A percentile compares a stretch with the other conserved stretches of the same genome.
Evolutionary conservation across 345 rosid genomes (phyloP).

Genomic region (Boechera retrofracta): DNA sequence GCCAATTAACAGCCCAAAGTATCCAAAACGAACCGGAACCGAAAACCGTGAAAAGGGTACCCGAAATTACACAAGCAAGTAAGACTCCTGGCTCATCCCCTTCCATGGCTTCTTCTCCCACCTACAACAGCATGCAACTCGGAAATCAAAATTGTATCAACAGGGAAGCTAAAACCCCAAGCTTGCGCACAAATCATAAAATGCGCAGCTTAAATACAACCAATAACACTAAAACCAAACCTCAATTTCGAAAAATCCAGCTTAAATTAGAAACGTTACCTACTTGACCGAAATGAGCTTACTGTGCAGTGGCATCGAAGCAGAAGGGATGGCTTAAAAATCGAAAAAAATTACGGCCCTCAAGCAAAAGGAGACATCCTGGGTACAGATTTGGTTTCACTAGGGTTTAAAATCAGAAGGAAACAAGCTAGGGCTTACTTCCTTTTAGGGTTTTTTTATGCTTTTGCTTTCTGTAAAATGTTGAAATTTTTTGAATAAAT

Average conservation of each 20-base stretch:
- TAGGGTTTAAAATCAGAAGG: conserved; percentile 41
- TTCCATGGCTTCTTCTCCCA: conserved; percentile 75
- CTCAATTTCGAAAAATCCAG: conserved; percentile 32
- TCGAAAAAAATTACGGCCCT: conserved; percentile 5
- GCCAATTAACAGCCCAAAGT: conserved; percentile 96
- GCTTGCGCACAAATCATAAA: not conserved
- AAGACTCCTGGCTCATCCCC: conserved; percentile 66
- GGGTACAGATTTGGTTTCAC: conserved; percentile 38
- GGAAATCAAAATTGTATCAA: conserved; percentile 8
- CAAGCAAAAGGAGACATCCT: conserved; percentile 47
- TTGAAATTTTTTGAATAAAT: conserved; percentile 48
- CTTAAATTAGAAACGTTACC: conserved; percentile 47
- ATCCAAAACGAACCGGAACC: conserved; percentile 83
- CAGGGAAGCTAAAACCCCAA: conserved; percentile 24
- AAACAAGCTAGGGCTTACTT: conserved; percentile 51
- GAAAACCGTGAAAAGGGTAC: conserved; percentile 77
- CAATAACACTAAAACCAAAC: conserved; percentile 11
- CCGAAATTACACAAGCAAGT: conserved; percentile 80
- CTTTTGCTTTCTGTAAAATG: conserved; percentile 32
- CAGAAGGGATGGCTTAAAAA: conserved; percentile 36
- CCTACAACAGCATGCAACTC: conserved; percentile 54
- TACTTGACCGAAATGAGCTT: conserved; percentile 53
- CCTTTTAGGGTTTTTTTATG: conserved; percentile 49
- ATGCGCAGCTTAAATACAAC: conserved; percentile 28
- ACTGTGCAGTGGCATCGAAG: conserved; percentile 60